Conservation (phyloP, 352 stramenopile genomes). For the Globisporangium mamillatum region DNA sequence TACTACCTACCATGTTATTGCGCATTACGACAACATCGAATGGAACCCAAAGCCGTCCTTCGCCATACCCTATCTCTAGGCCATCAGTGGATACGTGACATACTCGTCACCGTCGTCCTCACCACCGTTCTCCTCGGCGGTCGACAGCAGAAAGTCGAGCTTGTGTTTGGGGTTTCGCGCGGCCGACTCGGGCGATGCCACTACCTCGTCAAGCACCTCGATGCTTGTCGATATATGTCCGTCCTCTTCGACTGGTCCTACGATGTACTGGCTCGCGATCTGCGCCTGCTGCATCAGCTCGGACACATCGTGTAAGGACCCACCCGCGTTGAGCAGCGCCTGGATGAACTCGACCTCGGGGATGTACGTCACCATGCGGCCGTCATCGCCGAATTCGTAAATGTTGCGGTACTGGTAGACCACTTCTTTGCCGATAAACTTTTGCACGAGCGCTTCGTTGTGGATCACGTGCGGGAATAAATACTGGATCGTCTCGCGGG, state of each 20-base stretch:
- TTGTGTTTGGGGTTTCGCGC: background rate
- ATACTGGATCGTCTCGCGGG: conserved; percentile 20
- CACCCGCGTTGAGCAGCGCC: conserved; percentile 14
- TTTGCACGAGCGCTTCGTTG: conserved; percentile 29
- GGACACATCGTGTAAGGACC: background rate
- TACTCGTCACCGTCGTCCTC: background rate
- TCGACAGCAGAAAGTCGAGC: background rate
- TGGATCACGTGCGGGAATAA: conserved; percentile 32
- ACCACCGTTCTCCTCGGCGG: background rate
- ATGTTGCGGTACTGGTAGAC: conserved; percentile 21
- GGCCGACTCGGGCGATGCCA: background rate
- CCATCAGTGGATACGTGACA: background rate
- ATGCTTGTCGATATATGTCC: background rate
- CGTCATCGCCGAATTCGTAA: conserved; percentile 28
- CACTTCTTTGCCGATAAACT: conserved; percentile 29
- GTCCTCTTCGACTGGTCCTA: background rate
- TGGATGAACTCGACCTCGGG: conserved; percentile 25
- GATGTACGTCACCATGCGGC: conserved; percentile 23
- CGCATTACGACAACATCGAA: no score
- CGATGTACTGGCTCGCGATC: background rate
- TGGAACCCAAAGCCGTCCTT: no score
- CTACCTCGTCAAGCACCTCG: background rate
- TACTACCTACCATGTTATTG: no score
- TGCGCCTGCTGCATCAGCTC: conserved; percentile 7
- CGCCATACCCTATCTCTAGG: background rate